These are phyloP conservation scores for Phytopythium kandeliae DNA, from an alignment of 352 stramenopile genomes.

Conservation along the genomic window DNA sequence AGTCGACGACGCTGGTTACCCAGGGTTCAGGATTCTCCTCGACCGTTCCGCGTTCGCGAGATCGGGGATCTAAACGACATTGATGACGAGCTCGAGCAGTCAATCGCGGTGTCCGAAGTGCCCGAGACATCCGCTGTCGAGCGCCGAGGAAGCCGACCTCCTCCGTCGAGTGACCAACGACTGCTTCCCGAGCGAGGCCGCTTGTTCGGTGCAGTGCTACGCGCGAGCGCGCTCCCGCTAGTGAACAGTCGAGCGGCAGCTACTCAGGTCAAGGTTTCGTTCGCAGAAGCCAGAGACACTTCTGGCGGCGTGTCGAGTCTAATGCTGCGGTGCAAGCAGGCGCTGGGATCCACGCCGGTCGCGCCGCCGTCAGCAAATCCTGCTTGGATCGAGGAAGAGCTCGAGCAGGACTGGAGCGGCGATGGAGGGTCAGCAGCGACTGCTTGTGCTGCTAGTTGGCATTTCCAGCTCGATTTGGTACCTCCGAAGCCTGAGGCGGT, in stretches of 20 bases:
- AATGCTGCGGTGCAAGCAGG: constrained; percentile 68
- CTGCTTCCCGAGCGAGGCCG: constrained; percentile 25
- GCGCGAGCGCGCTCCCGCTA: constrained; percentile 26
- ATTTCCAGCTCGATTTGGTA: constrained; percentile 46
- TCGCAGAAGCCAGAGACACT: constrained; percentile 31
- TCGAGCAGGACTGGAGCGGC: constrained; percentile 1
- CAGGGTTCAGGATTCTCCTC: not conserved
- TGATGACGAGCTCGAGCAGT: constrained; percentile 32
- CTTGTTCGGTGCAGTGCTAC: constrained; percentile 38
- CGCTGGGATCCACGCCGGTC: constrained; percentile 29
- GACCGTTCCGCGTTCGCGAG: not conserved
- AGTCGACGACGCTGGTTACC: not conserved
- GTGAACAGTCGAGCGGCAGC: constrained; percentile 14
- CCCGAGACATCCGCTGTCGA: constrained; percentile 29
- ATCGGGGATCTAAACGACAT: constrained; percentile 1
- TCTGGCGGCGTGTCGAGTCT: constrained; percentile 15
- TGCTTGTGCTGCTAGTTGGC: constrained; percentile 1
- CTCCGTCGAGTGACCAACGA: not conserved
- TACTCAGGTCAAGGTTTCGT: constrained; percentile 46
- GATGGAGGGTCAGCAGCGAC: not conserved
- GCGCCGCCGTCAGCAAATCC: constrained; percentile 19
- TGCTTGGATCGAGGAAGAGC: constrained; percentile 40
- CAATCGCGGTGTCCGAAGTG: constrained; percentile 35
- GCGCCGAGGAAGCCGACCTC: not conserved
- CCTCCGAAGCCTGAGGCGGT: constrained; percentile 14